A percentile compares a stretch with the other conserved stretches of the same genome.
Conservation (phyloP, 1,284 basidiomycete genomes). For the Megacollybia platyphylla region DNA sequence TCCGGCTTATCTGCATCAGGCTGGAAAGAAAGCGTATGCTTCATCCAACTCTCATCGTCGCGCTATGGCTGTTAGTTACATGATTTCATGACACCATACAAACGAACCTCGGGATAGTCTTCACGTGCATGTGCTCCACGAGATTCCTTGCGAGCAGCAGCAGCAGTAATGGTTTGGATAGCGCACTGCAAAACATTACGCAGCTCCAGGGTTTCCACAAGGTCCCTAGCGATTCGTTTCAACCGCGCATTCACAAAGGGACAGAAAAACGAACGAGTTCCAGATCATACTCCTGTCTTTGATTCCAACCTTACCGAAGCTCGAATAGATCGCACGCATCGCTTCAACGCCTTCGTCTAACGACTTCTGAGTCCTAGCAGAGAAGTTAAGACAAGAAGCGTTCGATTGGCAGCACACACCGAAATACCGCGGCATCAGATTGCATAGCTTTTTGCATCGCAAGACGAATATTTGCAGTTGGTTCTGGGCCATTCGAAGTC, state of each 20-base stretch:
- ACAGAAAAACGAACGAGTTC: slow-evolving; percentile 63
- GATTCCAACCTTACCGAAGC: slow-evolving; percentile 85
- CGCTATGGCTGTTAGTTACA: slow-evolving; percentile 30
- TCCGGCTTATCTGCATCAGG: slow-evolving; percentile 62
- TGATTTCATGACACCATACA: neutral
- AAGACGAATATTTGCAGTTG: slow-evolving; percentile 85
- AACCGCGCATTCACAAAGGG: neutral
- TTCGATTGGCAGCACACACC: slow-evolving; percentile 25
- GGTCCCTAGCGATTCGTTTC: slow-evolving; percentile 45
- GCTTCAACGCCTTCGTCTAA: slow-evolving; percentile 90
- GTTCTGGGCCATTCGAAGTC: slow-evolving; percentile 69
- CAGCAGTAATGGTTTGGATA: slow-evolving; percentile 90
- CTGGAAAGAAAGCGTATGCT: slow-evolving; percentile 86
- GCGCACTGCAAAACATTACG: slow-evolving; percentile 94
- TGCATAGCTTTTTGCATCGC: slow-evolving; percentile 99
- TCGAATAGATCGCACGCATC: slow-evolving; percentile 78
- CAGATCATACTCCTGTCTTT: slow-evolving; percentile 99
- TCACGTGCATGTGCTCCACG: slow-evolving; percentile 97
- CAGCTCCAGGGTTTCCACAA: slow-evolving; percentile 94
- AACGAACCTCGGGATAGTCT: slow-evolving; percentile 77
- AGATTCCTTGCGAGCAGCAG: slow-evolving; percentile 93
- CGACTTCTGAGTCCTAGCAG: slow-evolving; percentile 72
- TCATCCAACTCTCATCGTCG: slow-evolving; percentile 90
- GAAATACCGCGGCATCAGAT: slow-evolving; percentile 83
- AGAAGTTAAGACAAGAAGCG: slow-evolving; percentile 2